Evolutionary conservation across 31 red algal genomes (phyloP), one percentile per base, ranked within the genome.

Genomic region (Odonthalia washingtoniensis): DNA sequence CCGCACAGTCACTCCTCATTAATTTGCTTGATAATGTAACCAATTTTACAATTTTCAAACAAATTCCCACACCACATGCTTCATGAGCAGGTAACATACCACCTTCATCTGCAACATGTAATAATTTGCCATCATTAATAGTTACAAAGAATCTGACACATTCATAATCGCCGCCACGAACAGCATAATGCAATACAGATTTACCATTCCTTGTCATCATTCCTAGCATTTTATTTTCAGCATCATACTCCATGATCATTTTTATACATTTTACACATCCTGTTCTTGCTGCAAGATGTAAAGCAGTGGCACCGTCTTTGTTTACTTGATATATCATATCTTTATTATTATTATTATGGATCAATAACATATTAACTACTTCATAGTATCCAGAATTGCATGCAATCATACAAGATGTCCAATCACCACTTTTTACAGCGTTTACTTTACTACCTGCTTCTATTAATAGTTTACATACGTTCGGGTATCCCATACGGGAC

Each of bases 391-490:
- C 87, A 1, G 46, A 34, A 2, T 65, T 70, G 53, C 44, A 44
- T 0, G 77, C 87, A 26, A 90, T 57, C 77, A 83, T 82, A n/a
- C 82, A 53, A 2, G 87, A 27, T 43, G 87, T 90, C 77, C 78
- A 90, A 18, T 90, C 87, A 12, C 87, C 87, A 49, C 78, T 82
- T 40, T 82, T 90, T 24, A 82, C 34, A 3, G 86, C 75, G 36
- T 89, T 64, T 18, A 89, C 77, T 26, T 66, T 65, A 2, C 45
- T 67, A 5, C 63, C 78, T 16, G 6, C 63, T 40, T 80, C 33
- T 45, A 89, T 16, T 14, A 89, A 75, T 2, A 72, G 5, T 17
- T 16, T 21, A n/a, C 76, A 52, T 27, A 72, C 57, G n/a, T 12
- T 24, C 26, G 74, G 37, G 31, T 73, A 45, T 6, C 75, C 86